phyloP scores from a whole-genome alignment of 768 basidiomycete species.

The Stropharia rugosoannulata region DNA sequence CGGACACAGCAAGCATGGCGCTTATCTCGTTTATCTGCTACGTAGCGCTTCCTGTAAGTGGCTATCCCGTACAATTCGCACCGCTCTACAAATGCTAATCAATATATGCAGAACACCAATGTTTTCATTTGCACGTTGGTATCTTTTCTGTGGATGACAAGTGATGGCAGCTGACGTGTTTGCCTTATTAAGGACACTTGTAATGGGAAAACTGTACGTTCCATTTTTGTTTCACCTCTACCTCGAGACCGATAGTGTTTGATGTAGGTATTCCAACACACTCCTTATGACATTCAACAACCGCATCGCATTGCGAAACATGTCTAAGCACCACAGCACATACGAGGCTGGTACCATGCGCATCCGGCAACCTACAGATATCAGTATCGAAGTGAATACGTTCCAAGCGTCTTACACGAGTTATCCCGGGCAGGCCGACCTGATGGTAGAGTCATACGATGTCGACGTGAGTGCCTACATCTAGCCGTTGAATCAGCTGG shows the following conservation, averaged over 20 bases:
- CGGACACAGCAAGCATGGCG: not conserved
- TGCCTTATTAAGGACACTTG: not conserved
- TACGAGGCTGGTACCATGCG: not conserved
- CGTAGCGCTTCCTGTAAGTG: constrained; percentile 2
- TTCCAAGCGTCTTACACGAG: too few relatives aligned
- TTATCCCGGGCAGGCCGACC: too few relatives aligned
- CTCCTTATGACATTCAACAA: constrained; percentile 5
- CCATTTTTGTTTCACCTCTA: not conserved
- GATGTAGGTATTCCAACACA: constrained; percentile 1
- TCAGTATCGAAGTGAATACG: too few relatives aligned
- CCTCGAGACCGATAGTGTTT: not conserved
- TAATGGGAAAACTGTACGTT: constrained; percentile 6
- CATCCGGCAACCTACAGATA: not conserved
- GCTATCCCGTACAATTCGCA: not conserved
- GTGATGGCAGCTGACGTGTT: not conserved
- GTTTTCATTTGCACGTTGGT: constrained; percentile 7
- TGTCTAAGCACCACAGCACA: not conserved
- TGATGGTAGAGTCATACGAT: too few relatives aligned
- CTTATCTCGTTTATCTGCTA: constrained; percentile 4
- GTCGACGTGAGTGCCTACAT: too few relatives aligned
- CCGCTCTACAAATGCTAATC: not conserved
- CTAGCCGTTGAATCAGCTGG: too few relatives aligned
- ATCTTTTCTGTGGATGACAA: not conserved
- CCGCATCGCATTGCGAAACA: constrained; percentile 1
- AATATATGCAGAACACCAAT: not conserved